Percentiles rank a stretch among this genome's conserved stretches.
Conservation (phyloP, 331 rosid species). For the Malus hybrid region DNA sequence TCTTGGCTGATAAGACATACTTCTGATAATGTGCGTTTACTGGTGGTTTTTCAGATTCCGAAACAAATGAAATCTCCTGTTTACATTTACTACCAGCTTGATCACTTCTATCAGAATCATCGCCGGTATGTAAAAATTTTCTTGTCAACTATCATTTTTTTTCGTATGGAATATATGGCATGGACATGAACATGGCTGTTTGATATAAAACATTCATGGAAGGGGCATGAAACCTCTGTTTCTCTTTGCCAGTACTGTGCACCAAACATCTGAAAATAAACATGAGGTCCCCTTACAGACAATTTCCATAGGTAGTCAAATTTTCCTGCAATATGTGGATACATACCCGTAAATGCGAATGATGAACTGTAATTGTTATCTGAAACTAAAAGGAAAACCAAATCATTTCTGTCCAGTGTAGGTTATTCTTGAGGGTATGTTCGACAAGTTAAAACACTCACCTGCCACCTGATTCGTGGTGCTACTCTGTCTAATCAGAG, state of each 20-base stretch:
- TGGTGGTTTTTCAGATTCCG: conserved; percentile 42
- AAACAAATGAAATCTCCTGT: conserved; percentile 67
- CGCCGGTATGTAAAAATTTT: conserved; percentile 47
- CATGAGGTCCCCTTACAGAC: too few species aligned
- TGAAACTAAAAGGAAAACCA: neutral
- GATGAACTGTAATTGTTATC: neutral
- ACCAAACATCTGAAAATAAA: too few species aligned
- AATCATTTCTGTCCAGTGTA: neutral
- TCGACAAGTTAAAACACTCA: neutral
- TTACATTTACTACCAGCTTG: conserved; percentile 73
- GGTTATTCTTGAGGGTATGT: neutral
- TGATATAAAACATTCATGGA: neutral
- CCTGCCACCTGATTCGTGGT: neutral
- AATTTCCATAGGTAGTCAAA: too few species aligned
- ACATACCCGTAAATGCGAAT: neutral
- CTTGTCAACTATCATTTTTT: neutral
- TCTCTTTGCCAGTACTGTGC: neutral
- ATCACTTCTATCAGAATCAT: conserved; percentile 83
- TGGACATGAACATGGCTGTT: neutral
- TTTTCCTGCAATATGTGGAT: too few species aligned
- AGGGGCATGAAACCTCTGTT: neutral
- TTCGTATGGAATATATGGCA: neutral
- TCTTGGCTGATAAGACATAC: neutral
- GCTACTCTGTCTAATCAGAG: neutral
- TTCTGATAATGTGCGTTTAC: conserved; percentile 1